phyloP scores from a whole-genome alignment of 192 early-diverging fungal genomes.

The Podochytrium sp. region DNA sequence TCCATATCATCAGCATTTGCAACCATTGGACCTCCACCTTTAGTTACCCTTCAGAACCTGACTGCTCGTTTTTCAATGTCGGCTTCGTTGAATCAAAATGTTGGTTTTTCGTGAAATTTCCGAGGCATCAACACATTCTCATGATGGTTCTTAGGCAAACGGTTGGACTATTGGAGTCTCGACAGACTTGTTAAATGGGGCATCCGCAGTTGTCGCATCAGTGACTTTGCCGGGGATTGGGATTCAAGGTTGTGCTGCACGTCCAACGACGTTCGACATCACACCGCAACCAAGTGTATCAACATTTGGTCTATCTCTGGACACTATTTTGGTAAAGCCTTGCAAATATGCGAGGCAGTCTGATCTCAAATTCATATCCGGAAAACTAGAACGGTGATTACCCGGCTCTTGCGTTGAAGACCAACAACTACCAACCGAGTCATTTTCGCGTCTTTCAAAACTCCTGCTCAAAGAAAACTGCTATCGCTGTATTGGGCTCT shows the following conservation, averaged over 20 bases:
- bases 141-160: not conserved
- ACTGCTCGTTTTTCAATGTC: not conserved
- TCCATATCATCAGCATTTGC: not conserved
- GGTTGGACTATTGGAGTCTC: constrained; percentile 2
- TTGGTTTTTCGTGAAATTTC: not conserved
- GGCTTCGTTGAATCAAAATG: not conserved
- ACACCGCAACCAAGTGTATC: not conserved
- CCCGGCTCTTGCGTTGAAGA: constrained; percentile 2
- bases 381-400: not conserved
- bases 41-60: not conserved
- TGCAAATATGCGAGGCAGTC: no score
- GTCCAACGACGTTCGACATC: constrained; percentile 8
- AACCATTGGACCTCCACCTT: not conserved
- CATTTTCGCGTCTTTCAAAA: constrained; percentile 9
- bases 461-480: constrained; percentile 10
- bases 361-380: not conserved
- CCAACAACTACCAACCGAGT: constrained; percentile 4
- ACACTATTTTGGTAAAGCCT: no score
- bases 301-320: not conserved
- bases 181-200: not conserved
- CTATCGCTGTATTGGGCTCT: constrained; percentile 13
- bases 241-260: not conserved
- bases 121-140: not conserved
- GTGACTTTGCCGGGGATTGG: not conserved
- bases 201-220: not conserved